A percentile compares a stretch with the other conserved stretches of the same genome.
phyloP scores from a whole-genome alignment of 805 yeast species.

The Kuraishia molischiana region DNA sequence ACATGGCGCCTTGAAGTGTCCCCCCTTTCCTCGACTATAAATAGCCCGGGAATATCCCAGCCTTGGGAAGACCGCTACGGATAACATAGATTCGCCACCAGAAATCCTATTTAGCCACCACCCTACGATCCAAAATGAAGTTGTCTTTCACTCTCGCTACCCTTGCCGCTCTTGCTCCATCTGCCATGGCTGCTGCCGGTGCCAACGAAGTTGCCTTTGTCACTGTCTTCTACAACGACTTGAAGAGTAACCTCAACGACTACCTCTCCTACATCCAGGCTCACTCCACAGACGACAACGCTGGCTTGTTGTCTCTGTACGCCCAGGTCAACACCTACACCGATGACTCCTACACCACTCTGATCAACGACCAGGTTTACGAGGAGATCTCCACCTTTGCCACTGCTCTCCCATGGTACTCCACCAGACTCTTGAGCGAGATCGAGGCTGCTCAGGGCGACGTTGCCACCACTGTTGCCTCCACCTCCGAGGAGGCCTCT shows the following conservation, averaged over 20 bases:
- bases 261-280: conserved; percentile 23
- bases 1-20: not conserved
- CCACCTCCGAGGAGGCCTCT: conserved; percentile 1
- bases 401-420: conserved; percentile 22
- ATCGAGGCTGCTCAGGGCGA: conserved; percentile 6
- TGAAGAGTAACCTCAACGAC: conserved; percentile 18
- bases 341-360: conserved; percentile 25
- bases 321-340: conserved; percentile 21
- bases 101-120: not conserved
- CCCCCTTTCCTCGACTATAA: not conserved
- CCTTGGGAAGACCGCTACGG: too few relatives aligned
- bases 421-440: conserved; percentile 16
- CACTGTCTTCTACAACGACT: conserved; percentile 28
- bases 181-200: conserved; percentile 9
- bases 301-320: conserved; percentile 14
- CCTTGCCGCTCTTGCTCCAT: conserved; percentile 12
- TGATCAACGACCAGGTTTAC: conserved; percentile 10
- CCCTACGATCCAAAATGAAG: conserved; percentile 11
- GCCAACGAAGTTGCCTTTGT: conserved; percentile 16
- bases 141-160: conserved; percentile 9
- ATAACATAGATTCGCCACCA: too few relatives aligned
- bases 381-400: conserved; percentile 5
- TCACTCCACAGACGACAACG: conserved; percentile 15
- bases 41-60: too few relatives aligned
- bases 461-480: conserved; percentile 1